A percentile compares a stretch with the other conserved stretches of the same genome.
These are phyloP conservation scores for Chalciporus piperatus DNA, from an alignment of 768 basidiomycete genomes.

Conservation along the genomic window DNA sequence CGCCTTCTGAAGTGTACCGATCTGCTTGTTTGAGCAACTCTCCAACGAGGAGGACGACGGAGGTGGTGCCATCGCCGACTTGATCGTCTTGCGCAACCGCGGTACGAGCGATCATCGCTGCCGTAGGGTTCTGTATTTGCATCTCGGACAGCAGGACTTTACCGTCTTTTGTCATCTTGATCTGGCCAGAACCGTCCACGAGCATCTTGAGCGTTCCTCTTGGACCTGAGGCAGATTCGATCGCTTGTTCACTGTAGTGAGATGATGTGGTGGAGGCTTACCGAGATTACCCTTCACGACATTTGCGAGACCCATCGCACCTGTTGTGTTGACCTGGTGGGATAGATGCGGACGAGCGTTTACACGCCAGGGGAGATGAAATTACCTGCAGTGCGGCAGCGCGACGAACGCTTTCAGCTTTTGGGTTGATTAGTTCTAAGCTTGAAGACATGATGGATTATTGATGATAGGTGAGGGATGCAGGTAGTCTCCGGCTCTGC, in stretches of 20 bases:
- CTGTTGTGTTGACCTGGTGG: slow-evolving; percentile 80
- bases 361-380: slow-evolving; percentile 15
- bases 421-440: slow-evolving; percentile 95
- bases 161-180: slow-evolving; percentile 99
- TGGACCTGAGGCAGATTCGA: slow-evolving; percentile 59
- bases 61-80: slow-evolving; percentile 98
- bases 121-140: slow-evolving; percentile 99
- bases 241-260: slow-evolving; percentile 17
- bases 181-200: slow-evolving; percentile 95
- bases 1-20: slow-evolving; percentile 96
- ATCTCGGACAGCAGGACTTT: slow-evolving; percentile 98
- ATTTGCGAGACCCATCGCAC: slow-evolving; percentile 94
- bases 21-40: slow-evolving; percentile 97
- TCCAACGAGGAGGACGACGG: slow-evolving; percentile 92
- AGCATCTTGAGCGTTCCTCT: slow-evolving; percentile 99
- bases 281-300: slow-evolving; percentile 98
- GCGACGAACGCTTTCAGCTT: slow-evolving; percentile 89
- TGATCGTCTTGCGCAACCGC: slow-evolving; percentile 99
- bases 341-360: slow-evolving; percentile 21
- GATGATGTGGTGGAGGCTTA: slow-evolving; percentile 37
- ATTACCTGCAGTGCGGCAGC: slow-evolving; percentile 87
- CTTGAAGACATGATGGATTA: slow-evolving; percentile 57
- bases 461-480: no score
- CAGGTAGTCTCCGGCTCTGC: neutral
- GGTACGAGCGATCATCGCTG: slow-evolving; percentile 97